Evolutionary conservation across 2,329 filamentous ascomycete genomes (phyloP).

Genomic region (Trichoderma hamatum): DNA sequence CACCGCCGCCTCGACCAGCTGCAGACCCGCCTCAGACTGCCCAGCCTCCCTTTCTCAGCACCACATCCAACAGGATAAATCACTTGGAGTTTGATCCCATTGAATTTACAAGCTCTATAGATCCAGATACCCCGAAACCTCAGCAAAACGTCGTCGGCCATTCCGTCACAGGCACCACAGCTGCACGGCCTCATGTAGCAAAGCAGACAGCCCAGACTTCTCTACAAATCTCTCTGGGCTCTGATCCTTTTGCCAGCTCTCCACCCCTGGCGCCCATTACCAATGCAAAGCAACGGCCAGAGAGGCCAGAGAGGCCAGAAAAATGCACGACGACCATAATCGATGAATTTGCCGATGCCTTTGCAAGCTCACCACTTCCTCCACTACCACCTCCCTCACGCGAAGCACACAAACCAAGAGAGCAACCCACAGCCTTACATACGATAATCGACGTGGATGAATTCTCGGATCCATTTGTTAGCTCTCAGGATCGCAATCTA

Average conservation of each 20-base stretch:
- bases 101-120: slow-evolving; percentile 44
- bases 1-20: background rate
- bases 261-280: background rate
- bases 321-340: background rate
- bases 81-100: slow-evolving; percentile 36
- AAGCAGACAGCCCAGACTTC: background rate
- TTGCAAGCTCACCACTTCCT: slow-evolving; percentile 40
- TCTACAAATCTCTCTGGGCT: background rate
- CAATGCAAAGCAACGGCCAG: background rate
- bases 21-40: background rate
- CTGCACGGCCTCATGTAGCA: background rate
- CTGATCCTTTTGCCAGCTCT: slow-evolving; percentile 16
- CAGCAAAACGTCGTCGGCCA: background rate
- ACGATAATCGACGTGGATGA: background rate
- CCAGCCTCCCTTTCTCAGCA: slow-evolving; percentile 4
- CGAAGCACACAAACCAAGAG: background rate
- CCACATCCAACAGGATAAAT: background rate
- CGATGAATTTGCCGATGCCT: slow-evolving; percentile 38
- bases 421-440: background rate
- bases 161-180: background rate
- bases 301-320: background rate
- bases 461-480: slow-evolving; percentile 30
- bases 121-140: background rate
- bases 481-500: slow-evolving; percentile 27
- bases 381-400: background rate